Evolutionary conservation across 805 yeast species (phyloP).

Genomic region (Wickerhamiella qilinensis): DNA sequence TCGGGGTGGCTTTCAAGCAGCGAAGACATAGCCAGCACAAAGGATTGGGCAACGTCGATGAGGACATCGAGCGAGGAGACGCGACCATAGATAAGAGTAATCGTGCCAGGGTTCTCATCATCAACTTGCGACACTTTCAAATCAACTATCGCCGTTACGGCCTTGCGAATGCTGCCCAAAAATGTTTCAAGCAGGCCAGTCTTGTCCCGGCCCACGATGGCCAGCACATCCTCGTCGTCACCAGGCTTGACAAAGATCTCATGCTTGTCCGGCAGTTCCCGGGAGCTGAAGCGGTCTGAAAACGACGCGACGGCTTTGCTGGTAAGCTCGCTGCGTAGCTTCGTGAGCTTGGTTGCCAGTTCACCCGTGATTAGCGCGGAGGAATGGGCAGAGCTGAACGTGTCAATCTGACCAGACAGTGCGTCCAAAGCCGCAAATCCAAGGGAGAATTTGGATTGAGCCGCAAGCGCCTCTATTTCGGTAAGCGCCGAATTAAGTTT

Average conservation of each 20-base stretch:
- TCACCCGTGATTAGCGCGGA: no score
- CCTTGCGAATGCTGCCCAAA: neutral
- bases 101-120: neutral
- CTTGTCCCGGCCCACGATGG: neutral
- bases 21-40: constrained; percentile 1
- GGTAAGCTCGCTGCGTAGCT: no score
- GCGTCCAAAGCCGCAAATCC: no score
- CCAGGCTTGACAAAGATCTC: neutral
- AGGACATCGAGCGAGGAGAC: constrained; percentile 1
- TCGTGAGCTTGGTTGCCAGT: no score
- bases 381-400: no score
- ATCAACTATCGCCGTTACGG: constrained; percentile 6
- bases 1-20: neutral
- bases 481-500: no score
- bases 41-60: constrained; percentile 5
- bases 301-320: no score
- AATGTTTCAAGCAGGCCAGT: neutral
- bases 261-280: no score
- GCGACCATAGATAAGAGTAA: neutral
- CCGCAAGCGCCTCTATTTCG: no score
- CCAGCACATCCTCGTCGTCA: neutral
- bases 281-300: no score
- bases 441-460: no score
- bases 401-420: no score
- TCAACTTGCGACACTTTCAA: constrained; percentile 9